A percentile compares a stretch with the other conserved stretches of the same genome.
These are phyloP conservation scores for Candida freyschussii DNA, from an alignment of 1,139 yeast species.

Conservation along the genomic window DNA sequence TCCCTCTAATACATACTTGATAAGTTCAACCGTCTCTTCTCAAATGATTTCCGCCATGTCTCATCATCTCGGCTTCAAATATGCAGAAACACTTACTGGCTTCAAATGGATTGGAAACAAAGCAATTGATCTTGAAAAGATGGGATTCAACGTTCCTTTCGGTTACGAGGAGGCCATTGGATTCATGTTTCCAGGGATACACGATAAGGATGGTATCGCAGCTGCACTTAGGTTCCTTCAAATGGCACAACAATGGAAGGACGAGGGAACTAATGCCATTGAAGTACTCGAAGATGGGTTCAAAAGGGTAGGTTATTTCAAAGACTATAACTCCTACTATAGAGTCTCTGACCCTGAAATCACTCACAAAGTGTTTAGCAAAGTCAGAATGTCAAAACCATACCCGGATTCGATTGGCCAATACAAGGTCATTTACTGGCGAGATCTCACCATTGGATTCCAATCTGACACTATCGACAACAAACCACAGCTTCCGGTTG, in stretches of 20 bases:
- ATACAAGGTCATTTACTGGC: constrained; percentile 57
- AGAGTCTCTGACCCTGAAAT: constrained; percentile 48
- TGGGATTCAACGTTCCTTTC: constrained; percentile 74
- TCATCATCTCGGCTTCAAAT: constrained; percentile 51
- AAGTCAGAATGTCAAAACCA: constrained; percentile 34
- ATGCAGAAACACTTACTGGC: constrained; percentile 84
- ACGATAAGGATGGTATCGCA: constrained; percentile 90
- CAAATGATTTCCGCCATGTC: constrained; percentile 78
- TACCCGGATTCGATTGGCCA: constrained; percentile 31
- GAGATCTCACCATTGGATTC: constrained; percentile 81
- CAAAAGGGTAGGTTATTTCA: constrained; percentile 68
- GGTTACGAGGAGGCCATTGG: constrained; percentile 97
- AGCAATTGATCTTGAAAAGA: constrained; percentile 63
- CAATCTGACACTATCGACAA: constrained; percentile 62
- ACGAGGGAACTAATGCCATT: constrained; percentile 33
- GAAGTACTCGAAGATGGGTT: constrained; percentile 54
- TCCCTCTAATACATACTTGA: constrained; percentile 46
- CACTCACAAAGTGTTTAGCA: constrained; percentile 49
- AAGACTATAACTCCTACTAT: constrained; percentile 86
- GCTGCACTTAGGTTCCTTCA: constrained; percentile 80
- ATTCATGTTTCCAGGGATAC: constrained; percentile 80
- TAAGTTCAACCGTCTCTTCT: constrained; percentile 90
- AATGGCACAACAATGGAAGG: constrained; percentile 49
- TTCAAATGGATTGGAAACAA: constrained; percentile 97
- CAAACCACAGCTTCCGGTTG: constrained; percentile 64